Evolutionary conservation across 1,284 basidiomycete genomes (phyloP).

Genomic region (Pascua sp.): DNA sequence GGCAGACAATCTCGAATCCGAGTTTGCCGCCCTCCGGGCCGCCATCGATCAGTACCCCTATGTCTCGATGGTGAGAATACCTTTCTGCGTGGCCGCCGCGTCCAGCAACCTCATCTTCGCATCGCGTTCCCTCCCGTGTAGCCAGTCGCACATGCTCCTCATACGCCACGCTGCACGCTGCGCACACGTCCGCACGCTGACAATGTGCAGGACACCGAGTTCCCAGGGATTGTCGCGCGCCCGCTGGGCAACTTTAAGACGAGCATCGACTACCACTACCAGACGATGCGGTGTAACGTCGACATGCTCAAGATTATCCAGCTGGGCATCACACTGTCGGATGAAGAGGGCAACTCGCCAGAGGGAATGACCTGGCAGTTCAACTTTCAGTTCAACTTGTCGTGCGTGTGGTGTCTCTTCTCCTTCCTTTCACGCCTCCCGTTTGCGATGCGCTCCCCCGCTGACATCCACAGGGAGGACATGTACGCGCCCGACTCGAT

Average conservation of each 20-base stretch:
- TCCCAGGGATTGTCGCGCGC: constrained; percentile 95
- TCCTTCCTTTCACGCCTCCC: not conserved
- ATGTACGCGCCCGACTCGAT: constrained; percentile 98
- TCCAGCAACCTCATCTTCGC: not conserved
- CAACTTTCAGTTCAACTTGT: constrained; percentile 91
- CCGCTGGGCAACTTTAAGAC: constrained; percentile 96
- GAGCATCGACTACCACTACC: constrained; percentile 97
- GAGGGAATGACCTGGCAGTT: constrained; percentile 98
- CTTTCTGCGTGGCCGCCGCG: constrained; percentile 4
- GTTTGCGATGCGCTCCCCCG: not conserved
- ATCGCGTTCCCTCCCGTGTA: not conserved
- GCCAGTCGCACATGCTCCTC: not conserved
- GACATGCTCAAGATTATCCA: constrained; percentile 98
- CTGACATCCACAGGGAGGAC: constrained; percentile 64
- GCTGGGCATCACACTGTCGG: constrained; percentile 88
- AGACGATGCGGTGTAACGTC: constrained; percentile 98
- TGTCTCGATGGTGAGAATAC: constrained; percentile 78
- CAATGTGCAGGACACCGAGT: constrained; percentile 82
- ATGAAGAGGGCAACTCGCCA: constrained; percentile 87
- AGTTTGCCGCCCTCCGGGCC: constrained; percentile 83
- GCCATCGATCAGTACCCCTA: constrained; percentile 88
- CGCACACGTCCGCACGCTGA: not conserved
- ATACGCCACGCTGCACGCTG: not conserved
- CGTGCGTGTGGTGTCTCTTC: constrained; percentile 55
- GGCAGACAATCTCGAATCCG: constrained; percentile 85